Percentiles rank a stretch among this genome's conserved stretches.
phyloP scores from a whole-genome alignment of 2,329 filamentous ascomycete genomes.

The Penicillium sp. region DNA sequence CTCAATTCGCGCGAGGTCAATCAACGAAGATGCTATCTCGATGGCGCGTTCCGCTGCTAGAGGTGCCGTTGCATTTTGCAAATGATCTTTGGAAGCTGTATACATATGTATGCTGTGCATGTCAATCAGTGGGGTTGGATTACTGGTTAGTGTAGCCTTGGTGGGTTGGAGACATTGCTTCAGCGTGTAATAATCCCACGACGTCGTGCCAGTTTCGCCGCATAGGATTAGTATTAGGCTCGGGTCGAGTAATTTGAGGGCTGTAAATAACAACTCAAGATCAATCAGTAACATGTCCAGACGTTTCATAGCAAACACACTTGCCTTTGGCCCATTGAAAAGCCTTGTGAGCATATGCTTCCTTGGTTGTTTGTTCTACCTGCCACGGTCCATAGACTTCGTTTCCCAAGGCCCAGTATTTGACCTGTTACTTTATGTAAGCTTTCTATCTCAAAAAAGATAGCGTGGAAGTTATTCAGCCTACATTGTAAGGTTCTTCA shows the following conservation, averaged over 20 bases:
- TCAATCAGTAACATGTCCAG: neutral
- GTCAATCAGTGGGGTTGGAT: constrained; percentile 54
- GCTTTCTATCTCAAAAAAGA: neutral
- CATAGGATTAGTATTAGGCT: constrained; percentile 68
- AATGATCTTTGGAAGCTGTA: constrained; percentile 57
- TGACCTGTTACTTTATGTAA: constrained; percentile 45
- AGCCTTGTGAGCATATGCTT: constrained; percentile 56
- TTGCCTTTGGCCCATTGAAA: constrained; percentile 56
- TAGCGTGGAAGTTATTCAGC: constrained; percentile 1
- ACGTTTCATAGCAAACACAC: neutral
- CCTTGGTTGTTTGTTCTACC: constrained; percentile 57
- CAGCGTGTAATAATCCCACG: constrained; percentile 71
- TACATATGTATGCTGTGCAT: constrained; percentile 82
- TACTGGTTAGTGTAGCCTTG: constrained; percentile 39
- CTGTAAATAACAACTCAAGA: constrained; percentile 17
- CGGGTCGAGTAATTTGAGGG: constrained; percentile 54
- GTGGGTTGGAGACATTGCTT: constrained; percentile 60
- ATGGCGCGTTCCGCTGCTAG: constrained; percentile 69
- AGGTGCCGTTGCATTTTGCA: constrained; percentile 60
- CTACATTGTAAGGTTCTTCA: constrained; percentile 67
- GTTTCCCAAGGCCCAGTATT: constrained; percentile 84
- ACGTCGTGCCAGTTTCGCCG: constrained; percentile 64
- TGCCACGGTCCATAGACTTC: constrained; percentile 61
- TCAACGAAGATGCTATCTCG: constrained; percentile 63
- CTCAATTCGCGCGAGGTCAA: constrained; percentile 70